phyloP scores from a whole-genome alignment of 2,329 filamentous ascomycete species.

The Berkeleyomyces basicola region DNA sequence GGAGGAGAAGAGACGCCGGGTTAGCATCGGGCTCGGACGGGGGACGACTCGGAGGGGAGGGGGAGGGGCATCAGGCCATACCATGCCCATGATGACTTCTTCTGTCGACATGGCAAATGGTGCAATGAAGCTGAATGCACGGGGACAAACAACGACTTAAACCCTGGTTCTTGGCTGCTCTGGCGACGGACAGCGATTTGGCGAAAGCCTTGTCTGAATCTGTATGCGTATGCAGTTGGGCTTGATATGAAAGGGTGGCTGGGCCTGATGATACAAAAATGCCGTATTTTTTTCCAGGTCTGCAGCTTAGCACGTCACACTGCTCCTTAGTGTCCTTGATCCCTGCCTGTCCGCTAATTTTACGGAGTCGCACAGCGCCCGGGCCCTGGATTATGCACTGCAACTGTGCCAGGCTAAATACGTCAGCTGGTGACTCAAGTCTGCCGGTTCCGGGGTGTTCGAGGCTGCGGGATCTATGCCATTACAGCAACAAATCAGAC shows the following conservation, averaged over 20 bases:
- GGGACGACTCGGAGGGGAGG: background rate
- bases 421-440: background rate
- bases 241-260: background rate
- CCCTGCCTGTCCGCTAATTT: background rate
- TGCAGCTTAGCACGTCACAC: background rate
- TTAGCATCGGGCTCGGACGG: background rate
- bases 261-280: background rate
- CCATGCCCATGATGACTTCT: conserved; percentile 26
- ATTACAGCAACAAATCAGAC: too few species aligned
- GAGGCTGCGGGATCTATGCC: too few species aligned
- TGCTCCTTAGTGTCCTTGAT: background rate
- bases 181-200: background rate
- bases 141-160: background rate
- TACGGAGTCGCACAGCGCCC: background rate
- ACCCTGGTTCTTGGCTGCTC: background rate
- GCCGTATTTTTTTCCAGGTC: background rate
- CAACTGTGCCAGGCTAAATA: background rate
- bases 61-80: conserved; percentile 27
- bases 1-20: background rate
- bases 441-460: background rate
- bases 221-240: background rate
- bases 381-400: background rate
- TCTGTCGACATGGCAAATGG: background rate
- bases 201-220: background rate
- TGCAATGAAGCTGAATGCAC: background rate